A percentile compares a stretch with the other conserved stretches of the same genome.
phyloP scores from a whole-genome alignment of 331 rosid genomes.

The Malus hybrid region DNA sequence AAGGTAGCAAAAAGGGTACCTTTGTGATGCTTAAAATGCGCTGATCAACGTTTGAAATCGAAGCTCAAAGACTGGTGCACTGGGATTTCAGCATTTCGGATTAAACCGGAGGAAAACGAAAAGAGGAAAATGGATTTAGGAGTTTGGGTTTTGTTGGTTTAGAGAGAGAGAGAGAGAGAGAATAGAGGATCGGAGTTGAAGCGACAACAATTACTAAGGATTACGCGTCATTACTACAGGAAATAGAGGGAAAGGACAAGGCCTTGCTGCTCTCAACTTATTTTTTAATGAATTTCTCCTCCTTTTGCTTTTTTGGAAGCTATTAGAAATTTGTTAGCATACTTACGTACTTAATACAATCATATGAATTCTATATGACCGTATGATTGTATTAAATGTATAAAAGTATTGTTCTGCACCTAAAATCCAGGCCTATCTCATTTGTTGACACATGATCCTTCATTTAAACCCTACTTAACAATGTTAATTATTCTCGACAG shows the following conservation, averaged over 20 bases:
- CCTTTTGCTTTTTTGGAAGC: background rate
- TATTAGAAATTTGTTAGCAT: too few species aligned
- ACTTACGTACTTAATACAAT: too few species aligned
- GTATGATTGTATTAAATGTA: too few species aligned
- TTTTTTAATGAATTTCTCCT: constrained; percentile 5
- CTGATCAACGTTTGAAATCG: background rate
- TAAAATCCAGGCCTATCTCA: too few species aligned
- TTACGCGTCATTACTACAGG: constrained; percentile 35
- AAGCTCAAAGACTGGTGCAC: background rate
- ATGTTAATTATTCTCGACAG: too few species aligned
- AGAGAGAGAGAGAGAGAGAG: constrained; percentile 31
- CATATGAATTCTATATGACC: too few species aligned
- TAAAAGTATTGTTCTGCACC: too few species aligned
- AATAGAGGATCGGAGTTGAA: constrained; percentile 44
- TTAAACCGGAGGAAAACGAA: constrained; percentile 20
- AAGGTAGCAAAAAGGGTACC: constrained; percentile 25
- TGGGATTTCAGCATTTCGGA: background rate
- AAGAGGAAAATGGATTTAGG: constrained; percentile 31
- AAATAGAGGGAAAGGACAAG: constrained; percentile 3
- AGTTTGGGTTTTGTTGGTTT: constrained; percentile 32
- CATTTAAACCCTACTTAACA: too few species aligned
- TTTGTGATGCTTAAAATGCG: constrained; percentile 12
- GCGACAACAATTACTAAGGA: constrained; percentile 26
- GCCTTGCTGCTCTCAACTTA: constrained; percentile 30
- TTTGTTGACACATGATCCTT: too few species aligned